These are phyloP conservation scores for Dioscorea cayenensis DNA, from an alignment of 116 monocot species.

Conservation along the genomic window DNA sequence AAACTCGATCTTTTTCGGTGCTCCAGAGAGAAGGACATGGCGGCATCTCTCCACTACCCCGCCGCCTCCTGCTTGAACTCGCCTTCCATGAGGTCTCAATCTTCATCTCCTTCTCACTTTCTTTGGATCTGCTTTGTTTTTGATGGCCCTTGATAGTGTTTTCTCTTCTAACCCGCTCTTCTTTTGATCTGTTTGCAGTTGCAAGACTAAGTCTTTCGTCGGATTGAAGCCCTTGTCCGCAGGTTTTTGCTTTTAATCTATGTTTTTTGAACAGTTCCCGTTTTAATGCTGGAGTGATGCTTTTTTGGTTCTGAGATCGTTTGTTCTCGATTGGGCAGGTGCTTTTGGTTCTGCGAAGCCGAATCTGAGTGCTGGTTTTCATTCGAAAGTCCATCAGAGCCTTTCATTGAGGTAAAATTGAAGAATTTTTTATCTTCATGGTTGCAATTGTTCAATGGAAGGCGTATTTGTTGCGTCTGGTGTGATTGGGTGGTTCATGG, in stretches of 20 bases:
- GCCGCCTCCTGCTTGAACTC: conserved; percentile 9
- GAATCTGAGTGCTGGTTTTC: conserved; percentile 52
- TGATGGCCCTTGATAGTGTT: not conserved
- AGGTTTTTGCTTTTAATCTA: conserved; percentile 12
- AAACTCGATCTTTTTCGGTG: no score
- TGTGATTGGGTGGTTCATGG: not conserved
- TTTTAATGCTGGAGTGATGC: not conserved
- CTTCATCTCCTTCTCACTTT: no score
- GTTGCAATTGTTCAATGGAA: not conserved
- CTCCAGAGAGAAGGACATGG: conserved; percentile 10
- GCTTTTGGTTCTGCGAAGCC: conserved; percentile 28
- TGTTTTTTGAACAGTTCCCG: not conserved
- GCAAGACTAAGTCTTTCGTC: conserved; percentile 34
- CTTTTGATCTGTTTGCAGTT: conserved; percentile 19
- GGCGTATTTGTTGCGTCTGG: not conserved
- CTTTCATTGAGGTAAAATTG: conserved; percentile 32
- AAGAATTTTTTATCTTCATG: no score
- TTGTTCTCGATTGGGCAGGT: conserved; percentile 28
- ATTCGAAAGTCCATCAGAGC: conserved; percentile 43
- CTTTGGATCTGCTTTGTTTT: not conserved
- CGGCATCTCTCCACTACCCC: conserved; percentile 5
- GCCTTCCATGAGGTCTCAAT: conserved; percentile 1
- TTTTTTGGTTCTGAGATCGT: not conserved
- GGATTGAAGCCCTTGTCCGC: conserved; percentile 45
- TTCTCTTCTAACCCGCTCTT: not conserved